phyloP scores from a whole-genome alignment of 345 rosid genomes.

The Syzygium jambos region DNA sequence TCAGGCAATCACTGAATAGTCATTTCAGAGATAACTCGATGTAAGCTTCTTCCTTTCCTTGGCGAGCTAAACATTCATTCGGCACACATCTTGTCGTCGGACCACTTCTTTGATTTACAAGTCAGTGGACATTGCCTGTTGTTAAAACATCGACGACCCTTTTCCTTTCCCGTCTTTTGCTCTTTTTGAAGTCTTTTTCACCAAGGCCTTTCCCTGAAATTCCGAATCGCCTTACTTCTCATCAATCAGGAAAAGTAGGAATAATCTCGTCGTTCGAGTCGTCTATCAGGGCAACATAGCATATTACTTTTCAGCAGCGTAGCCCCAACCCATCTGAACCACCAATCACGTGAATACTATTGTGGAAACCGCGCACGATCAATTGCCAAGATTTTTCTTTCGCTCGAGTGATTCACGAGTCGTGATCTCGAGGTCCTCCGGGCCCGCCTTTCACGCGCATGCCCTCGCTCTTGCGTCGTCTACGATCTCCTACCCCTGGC shows the following conservation, averaged over 20 bases:
- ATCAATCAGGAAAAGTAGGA: not conserved
- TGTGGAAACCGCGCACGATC: not conserved
- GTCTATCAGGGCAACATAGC: not conserved
- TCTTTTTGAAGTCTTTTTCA: not conserved
- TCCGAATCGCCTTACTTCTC: not conserved
- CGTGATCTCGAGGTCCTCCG: not conserved
- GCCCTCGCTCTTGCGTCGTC: too few species aligned
- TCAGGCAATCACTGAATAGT: not conserved
- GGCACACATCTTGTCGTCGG: not conserved
- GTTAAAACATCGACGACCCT: not conserved
- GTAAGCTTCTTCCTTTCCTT: not conserved
- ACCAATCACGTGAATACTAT: not conserved
- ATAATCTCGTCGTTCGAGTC: not conserved
- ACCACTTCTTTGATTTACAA: not conserved
- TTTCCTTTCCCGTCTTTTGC: not conserved
- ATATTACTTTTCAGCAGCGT: too few species aligned
- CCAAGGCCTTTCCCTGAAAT: not conserved
- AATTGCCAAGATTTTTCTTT: not conserved
- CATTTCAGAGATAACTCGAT: not conserved
- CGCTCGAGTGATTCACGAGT: not conserved
- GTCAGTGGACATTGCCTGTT: not conserved
- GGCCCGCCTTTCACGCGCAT: too few species aligned
- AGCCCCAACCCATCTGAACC: not conserved
- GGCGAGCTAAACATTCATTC: not conserved
- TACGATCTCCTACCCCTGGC: too few species aligned